Evolutionary conservation across 345 rosid species (phyloP).

Genomic region (Geranium rotundifolium): DNA sequence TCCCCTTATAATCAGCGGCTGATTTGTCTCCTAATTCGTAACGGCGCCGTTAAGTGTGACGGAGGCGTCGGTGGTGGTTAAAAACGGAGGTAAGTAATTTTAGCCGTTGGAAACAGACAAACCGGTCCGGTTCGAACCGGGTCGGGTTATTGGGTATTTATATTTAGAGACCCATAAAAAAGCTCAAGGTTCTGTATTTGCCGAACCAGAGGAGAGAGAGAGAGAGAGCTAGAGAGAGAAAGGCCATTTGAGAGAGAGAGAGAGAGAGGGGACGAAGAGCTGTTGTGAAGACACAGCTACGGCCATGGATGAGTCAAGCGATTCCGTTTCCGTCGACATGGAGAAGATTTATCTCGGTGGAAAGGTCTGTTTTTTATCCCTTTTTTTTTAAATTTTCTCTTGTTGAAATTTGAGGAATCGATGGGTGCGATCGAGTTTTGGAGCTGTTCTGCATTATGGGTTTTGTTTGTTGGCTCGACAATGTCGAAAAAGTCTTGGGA

Average conservation of each 20-base stretch:
- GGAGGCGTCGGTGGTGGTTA: conserved; percentile 36
- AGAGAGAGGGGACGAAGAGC: conserved; percentile 2
- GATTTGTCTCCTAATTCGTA: too few species aligned
- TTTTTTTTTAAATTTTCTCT: neutral
- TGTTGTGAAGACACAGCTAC: conserved; percentile 15
- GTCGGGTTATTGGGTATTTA: too few species aligned
- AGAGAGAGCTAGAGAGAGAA: conserved; percentile 1
- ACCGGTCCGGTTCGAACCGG: too few species aligned
- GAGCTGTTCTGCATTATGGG: neutral
- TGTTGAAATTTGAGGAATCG: neutral
- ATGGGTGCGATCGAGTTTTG: neutral
- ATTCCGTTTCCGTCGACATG: conserved; percentile 48
- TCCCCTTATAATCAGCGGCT: too few species aligned
- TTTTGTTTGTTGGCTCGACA: neutral
- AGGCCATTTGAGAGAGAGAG: neutral
- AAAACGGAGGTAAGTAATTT: conserved; percentile 4
- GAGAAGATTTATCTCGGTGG: conserved; percentile 87
- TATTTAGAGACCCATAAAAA: neutral
- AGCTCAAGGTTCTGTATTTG: neutral
- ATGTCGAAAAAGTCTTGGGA: neutral
- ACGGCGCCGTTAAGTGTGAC: too few species aligned
- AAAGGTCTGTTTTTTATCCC: conserved; percentile 30
- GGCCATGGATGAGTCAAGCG: conserved; percentile 58
- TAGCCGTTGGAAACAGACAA: neutral
- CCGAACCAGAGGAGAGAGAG: conserved; percentile 1